These are phyloP conservation scores for Rhypophila decipiens DNA, from an alignment of 495 filamentous ascomycete species.

Conservation along the genomic window DNA sequence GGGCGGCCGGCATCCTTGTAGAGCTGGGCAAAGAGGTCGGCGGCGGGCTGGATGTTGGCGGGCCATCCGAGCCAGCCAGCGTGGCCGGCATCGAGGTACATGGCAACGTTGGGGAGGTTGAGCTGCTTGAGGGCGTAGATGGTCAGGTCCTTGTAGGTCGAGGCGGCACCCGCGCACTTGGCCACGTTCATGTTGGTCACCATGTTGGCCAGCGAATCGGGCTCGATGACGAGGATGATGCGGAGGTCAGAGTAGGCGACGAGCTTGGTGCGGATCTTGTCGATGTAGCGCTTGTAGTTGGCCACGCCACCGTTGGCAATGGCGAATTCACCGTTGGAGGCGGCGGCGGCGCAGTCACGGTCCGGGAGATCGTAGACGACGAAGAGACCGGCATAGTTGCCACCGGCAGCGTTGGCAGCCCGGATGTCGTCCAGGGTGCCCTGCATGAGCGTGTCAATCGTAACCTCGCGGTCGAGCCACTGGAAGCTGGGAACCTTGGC, in stretches of 20 bases:
- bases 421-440: constrained; percentile 49
- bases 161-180: constrained; percentile 57
- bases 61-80: constrained; percentile 80
- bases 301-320: constrained; percentile 48
- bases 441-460: constrained; percentile 50
- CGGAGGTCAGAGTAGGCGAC: constrained; percentile 49
- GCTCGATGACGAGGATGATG: constrained; percentile 56
- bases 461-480: constrained; percentile 59
- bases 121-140: constrained; percentile 65
- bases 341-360: constrained; percentile 69
- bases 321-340: constrained; percentile 68
- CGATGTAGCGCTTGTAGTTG: constrained; percentile 69
- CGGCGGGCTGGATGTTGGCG: constrained; percentile 67
- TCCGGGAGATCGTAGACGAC: constrained; percentile 75
- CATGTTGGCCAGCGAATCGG: constrained; percentile 73
- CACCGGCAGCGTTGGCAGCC: constrained; percentile 48
- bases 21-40: constrained; percentile 56
- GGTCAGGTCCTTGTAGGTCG: constrained; percentile 60
- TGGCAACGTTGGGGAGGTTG: constrained; percentile 68
- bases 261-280: constrained; percentile 54
- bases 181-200: constrained; percentile 64
- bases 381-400: constrained; percentile 33
- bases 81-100: constrained; percentile 81
- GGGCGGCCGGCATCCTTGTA: constrained; percentile 63
- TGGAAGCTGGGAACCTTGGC: constrained; percentile 66